These are phyloP conservation scores for Sporobolomyces phaffii DNA, from an alignment of 768 basidiomycete species.

Conservation along the genomic window DNA sequence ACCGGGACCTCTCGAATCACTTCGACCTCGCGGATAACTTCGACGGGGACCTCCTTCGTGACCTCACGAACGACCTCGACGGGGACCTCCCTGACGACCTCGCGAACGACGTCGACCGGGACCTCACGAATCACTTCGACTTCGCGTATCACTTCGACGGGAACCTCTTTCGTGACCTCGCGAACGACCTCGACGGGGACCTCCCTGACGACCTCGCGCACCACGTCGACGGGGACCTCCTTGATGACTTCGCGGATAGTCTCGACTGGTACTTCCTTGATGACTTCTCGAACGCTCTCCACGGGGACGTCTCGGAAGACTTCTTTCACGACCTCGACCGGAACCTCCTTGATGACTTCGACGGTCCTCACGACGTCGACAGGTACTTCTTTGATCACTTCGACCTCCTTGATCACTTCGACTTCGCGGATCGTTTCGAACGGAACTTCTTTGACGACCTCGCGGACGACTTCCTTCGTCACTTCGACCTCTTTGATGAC, in stretches of 20 bases:
- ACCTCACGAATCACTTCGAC: conserved; percentile 27
- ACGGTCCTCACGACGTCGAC: conserved; percentile 21
- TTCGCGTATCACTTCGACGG: conserved; percentile 4
- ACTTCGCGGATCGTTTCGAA: neutral
- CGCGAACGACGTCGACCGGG: neutral
- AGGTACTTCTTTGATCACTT: conserved; percentile 14
- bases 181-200: conserved; percentile 17
- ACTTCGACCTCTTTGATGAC: conserved; percentile 37
- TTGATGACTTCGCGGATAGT: conserved; percentile 14
- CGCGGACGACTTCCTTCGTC: conserved; percentile 25
- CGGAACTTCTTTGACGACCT: conserved; percentile 35
- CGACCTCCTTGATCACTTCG: conserved; percentile 4
- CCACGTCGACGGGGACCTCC: conserved; percentile 20
- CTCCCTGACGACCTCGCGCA: conserved; percentile 19
- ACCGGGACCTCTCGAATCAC: conserved; percentile 14
- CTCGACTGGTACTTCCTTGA: conserved; percentile 10
- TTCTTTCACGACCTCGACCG: conserved; percentile 10
- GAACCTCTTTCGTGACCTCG: conserved; percentile 9
- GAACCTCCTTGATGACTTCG: conserved; percentile 28
- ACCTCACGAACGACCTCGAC: conserved; percentile 16
- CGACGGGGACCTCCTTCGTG: conserved; percentile 6
- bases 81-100: conserved; percentile 16
- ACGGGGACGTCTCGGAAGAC: conserved; percentile 38
- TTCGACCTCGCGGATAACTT: conserved; percentile 20
- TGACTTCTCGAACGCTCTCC: conserved; percentile 36